Conservation (phyloP, 2,329 filamentous ascomycete species). For the Colletotrichum neosansevieriae region DNA sequence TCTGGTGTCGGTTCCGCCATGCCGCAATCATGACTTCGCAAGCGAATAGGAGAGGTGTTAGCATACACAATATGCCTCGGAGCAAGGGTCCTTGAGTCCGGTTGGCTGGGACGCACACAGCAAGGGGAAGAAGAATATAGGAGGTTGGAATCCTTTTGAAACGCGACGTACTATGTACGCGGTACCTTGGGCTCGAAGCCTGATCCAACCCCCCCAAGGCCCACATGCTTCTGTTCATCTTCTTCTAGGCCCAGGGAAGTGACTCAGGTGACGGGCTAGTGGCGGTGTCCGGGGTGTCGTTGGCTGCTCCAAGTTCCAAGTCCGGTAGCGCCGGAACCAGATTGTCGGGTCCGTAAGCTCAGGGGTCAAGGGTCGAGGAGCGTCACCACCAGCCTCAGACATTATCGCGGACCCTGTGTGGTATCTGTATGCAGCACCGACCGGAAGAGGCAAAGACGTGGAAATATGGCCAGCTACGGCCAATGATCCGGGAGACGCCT, state of each 20-base stretch:
- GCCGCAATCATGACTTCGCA: background rate
- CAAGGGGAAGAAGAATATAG: constrained; percentile 12
- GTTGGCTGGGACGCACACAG: constrained; percentile 16
- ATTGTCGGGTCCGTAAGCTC: constrained; percentile 35
- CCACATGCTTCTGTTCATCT: constrained; percentile 29
- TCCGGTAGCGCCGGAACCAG: constrained; percentile 34
- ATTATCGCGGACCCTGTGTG: constrained; percentile 27
- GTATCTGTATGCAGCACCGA: constrained; percentile 33
- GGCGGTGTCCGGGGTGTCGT: constrained; percentile 30
- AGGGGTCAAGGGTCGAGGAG: constrained; percentile 38
- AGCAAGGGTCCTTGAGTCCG: constrained; percentile 2
- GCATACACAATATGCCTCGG: background rate
- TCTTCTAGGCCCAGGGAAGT: constrained; percentile 16
- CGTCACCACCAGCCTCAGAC: constrained; percentile 35
- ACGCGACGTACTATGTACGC: constrained; percentile 3
- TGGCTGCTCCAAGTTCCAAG: constrained; percentile 17
- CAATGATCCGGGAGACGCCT: constrained; percentile 22
- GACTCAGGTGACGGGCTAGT: constrained; percentile 36
- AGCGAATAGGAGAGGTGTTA: constrained; percentile 1
- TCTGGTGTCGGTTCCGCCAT: constrained; percentile 11
- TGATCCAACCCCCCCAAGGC: constrained; percentile 14
- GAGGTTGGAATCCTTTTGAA: constrained; percentile 1
- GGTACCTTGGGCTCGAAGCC: constrained; percentile 15
- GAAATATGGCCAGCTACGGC: constrained; percentile 18
- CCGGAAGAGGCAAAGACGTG: constrained; percentile 32